Conservation (phyloP, 2,329 filamentous ascomycete genomes). For the Monosporascus ibericus region DNA sequence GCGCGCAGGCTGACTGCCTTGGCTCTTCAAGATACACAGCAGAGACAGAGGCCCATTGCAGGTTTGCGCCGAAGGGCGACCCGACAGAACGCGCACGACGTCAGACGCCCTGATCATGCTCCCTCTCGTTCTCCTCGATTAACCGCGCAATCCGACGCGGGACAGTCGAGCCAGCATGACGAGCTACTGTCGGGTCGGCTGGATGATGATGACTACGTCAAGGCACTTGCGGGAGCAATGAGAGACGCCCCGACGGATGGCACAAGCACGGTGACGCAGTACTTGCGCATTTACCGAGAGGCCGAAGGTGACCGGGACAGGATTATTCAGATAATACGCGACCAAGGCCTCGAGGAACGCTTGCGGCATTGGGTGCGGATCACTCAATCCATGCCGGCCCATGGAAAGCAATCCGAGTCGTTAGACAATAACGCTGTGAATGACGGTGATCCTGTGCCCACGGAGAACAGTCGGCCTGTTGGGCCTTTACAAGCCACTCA, state of each 20-base stretch:
- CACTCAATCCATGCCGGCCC: constrained; percentile 32
- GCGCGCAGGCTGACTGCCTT: constrained; percentile 8
- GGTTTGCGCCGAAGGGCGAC: constrained; percentile 19
- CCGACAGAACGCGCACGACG: constrained; percentile 17
- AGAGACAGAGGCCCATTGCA: constrained; percentile 19
- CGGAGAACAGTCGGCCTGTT: not conserved
- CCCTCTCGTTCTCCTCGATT: constrained; percentile 1
- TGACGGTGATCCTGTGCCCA: not conserved
- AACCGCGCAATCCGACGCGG: not conserved
- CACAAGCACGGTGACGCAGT: constrained; percentile 34
- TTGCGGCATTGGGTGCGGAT: constrained; percentile 54
- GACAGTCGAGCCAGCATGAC: constrained; percentile 1
- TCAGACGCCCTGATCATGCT: constrained; percentile 1
- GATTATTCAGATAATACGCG: constrained; percentile 55
- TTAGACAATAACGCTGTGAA: not conserved
- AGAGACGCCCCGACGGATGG: constrained; percentile 6
- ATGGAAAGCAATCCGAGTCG: constrained; percentile 1
- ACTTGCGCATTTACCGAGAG: constrained; percentile 50
- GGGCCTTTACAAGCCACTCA: not conserved
- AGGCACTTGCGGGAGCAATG: not conserved
- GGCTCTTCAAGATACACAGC: constrained; percentile 12
- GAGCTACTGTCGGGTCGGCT: not conserved
- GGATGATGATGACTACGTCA: not conserved
- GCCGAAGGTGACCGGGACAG: constrained; percentile 53
- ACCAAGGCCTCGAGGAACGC: constrained; percentile 52